Percentiles rank a stretch among this genome's conserved stretches.
Evolutionary conservation across 768 basidiomycete species (phyloP).

Genomic region (Lepiota brunneoincarnata): DNA sequence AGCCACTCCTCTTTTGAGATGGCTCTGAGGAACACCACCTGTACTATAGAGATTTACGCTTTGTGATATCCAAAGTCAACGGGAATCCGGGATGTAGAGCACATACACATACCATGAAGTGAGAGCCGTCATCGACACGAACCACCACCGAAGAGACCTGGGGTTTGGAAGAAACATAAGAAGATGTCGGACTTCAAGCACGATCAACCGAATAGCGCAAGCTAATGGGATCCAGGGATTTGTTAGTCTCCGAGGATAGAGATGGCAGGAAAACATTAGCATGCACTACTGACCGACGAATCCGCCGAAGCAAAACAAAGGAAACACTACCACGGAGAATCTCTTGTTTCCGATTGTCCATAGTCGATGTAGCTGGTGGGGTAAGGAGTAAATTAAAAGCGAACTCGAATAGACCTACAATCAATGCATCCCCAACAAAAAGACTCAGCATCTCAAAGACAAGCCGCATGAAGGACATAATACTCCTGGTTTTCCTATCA

Average conservation of each 20-base stretch:
- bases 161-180: neutral
- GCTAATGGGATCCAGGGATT: neutral
- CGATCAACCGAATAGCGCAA: neutral
- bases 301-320: neutral
- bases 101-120: neutral
- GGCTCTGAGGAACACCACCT: neutral
- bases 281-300: neutral
- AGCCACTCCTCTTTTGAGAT: too few relatives aligned
- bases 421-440: neutral
- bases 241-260: too few relatives aligned
- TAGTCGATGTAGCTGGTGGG: neutral
- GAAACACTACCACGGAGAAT: neutral
- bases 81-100: neutral
- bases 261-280: too few relatives aligned
- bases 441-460: neutral
- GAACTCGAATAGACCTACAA: neutral
- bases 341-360: constrained; percentile 2
- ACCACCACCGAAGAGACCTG: neutral
- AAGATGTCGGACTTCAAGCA: neutral
- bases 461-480: constrained; percentile 2
- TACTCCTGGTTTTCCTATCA: neutral
- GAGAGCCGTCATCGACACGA: neutral
- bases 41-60: constrained; percentile 5
- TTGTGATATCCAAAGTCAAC: neutral
- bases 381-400: neutral